phyloP scores from a whole-genome alignment of 176 grass and related monocot genomes.

The Secale cereale region DNA sequence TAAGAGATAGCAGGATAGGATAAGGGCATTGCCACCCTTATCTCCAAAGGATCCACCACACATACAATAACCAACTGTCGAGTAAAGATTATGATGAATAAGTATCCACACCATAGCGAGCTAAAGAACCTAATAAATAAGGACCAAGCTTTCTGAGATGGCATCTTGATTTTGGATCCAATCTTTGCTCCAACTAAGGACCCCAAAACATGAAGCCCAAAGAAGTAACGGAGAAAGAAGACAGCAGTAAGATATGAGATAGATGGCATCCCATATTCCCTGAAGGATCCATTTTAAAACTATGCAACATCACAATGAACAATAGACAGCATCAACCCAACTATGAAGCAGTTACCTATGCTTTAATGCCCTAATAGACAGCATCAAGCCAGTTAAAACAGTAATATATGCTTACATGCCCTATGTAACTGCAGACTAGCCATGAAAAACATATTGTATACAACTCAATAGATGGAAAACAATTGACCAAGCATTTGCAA shows the following conservation, averaged over 20 bases:
- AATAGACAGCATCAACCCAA: background rate
- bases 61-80: background rate
- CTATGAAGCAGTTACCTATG: background rate
- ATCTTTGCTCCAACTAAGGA: conserved; percentile 3
- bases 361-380: background rate
- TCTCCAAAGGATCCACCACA: conserved; percentile 32
- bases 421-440: background rate
- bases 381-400: background rate
- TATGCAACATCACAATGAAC: background rate
- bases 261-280: conserved; percentile 15
- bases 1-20: conserved; percentile 12
- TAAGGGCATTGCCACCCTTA: conserved; percentile 10
- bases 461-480: background rate
- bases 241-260: conserved; percentile 7
- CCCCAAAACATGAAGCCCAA: conserved; percentile 1
- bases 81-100: background rate
- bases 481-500: background rate
- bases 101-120: conserved; percentile 22
- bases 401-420: background rate
- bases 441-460: background rate
- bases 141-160: conserved; percentile 30
- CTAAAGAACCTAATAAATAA: conserved; percentile 18
- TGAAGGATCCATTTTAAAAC: background rate
- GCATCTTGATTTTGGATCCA: conserved; percentile 23
- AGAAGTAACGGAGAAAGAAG: background rate